Evolutionary conservation across 2,329 filamentous ascomycete genomes (phyloP).

Genomic region (Lachnellula occidentalis): DNA sequence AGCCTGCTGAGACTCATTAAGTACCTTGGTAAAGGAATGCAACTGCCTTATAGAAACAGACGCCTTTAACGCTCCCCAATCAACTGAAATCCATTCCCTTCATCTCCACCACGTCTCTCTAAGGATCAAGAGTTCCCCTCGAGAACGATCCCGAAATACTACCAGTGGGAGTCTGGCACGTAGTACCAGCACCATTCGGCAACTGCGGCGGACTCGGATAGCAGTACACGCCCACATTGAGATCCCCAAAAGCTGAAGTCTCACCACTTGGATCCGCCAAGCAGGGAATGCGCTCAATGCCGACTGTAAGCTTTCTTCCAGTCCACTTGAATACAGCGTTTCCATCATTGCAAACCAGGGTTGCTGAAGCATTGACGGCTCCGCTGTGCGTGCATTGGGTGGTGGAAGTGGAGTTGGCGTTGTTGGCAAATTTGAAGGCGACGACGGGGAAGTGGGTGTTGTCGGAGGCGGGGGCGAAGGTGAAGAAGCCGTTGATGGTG

Average conservation of each 20-base stretch:
- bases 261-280: background rate
- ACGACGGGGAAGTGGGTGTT: constrained; percentile 10
- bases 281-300: constrained; percentile 3
- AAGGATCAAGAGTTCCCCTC: background rate
- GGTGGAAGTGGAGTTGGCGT: background rate
- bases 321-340: constrained; percentile 4
- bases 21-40: background rate
- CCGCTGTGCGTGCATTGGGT: constrained; percentile 1
- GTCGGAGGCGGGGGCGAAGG: constrained; percentile 13
- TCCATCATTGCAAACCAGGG: background rate
- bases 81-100: background rate
- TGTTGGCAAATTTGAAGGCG: constrained; percentile 12
- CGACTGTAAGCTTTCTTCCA: background rate
- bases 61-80: background rate
- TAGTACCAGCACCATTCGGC: background rate
- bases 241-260: background rate
- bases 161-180: background rate
- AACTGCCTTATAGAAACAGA: background rate
- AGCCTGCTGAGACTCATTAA: background rate
- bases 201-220: background rate
- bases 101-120: background rate
- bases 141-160: background rate
- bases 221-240: background rate
- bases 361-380: background rate
- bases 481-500: constrained; percentile 16